Evolutionary conservation across 1,284 basidiomycete genomes (phyloP).

Genomic region (Cutaneotrichosporon curvatum): DNA sequence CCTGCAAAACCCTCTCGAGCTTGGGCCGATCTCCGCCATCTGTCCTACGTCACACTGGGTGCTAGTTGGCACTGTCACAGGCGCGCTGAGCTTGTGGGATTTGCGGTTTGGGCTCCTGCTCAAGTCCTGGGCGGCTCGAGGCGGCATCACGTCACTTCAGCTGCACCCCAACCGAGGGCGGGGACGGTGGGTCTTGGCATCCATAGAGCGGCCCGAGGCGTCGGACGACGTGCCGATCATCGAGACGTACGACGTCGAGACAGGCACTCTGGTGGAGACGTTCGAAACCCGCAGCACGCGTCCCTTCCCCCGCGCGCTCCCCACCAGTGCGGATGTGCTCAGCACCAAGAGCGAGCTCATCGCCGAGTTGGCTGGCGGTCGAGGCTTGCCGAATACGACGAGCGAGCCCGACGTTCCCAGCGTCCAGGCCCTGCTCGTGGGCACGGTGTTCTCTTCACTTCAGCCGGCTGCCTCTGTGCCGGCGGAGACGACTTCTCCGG

Average conservation of each 20-base stretch:
- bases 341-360: slow-evolving; percentile 27
- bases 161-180: slow-evolving; percentile 69
- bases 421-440: slow-evolving; percentile 27
- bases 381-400: slow-evolving; percentile 7
- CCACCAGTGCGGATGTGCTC: slow-evolving; percentile 14
- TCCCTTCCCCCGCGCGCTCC: slow-evolving; percentile 8
- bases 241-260: slow-evolving; percentile 45
- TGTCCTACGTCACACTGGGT: slow-evolving; percentile 80
- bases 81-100: slow-evolving; percentile 85
- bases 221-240: slow-evolving; percentile 25
- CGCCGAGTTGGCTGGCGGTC: slow-evolving; percentile 21
- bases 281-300: slow-evolving; percentile 31
- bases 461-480: slow-evolving; percentile 10
- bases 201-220: slow-evolving; percentile 51
- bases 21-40: slow-evolving; percentile 75
- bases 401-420: slow-evolving; percentile 10
- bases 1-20: slow-evolving; percentile 76
- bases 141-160: slow-evolving; percentile 52
- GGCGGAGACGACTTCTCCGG: slow-evolving; percentile 6
- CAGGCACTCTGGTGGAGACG: slow-evolving; percentile 44
- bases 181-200: slow-evolving; percentile 82
- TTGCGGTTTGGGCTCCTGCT: slow-evolving; percentile 84
- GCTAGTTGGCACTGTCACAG: slow-evolving; percentile 75
- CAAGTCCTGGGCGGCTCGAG: slow-evolving; percentile 70
- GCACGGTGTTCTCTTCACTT: slow-evolving; percentile 26